These are phyloP conservation scores for Pelargonium citronellum DNA, from an alignment of 441 rosid species.

Conservation along the genomic window DNA sequence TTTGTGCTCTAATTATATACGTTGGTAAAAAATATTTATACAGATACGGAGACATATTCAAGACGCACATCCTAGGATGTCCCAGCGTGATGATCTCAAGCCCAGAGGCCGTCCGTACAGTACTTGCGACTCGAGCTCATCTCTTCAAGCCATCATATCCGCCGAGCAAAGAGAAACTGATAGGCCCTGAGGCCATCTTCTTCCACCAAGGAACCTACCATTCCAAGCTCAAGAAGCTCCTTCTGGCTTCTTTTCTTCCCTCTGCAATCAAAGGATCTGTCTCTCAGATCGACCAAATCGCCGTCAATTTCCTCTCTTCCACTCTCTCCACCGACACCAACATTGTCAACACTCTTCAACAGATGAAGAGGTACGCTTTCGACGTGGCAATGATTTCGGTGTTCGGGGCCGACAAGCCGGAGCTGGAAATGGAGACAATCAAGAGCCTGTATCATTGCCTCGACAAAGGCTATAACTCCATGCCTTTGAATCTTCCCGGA, in stretches of 20 bases:
- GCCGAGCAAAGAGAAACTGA: constrained; percentile 17
- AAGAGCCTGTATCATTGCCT: constrained; percentile 59
- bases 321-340: constrained; percentile 12
- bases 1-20: neutral
- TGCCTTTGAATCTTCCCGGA: constrained; percentile 80
- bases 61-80: constrained; percentile 23
- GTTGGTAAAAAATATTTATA: no score
- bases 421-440: constrained; percentile 46
- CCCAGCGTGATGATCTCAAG: constrained; percentile 20
- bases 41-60: neutral
- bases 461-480: constrained; percentile 81
- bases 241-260: neutral
- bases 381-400: constrained; percentile 80
- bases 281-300: constrained; percentile 47
- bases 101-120: constrained; percentile 17
- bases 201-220: constrained; percentile 26
- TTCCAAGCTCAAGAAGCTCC: neutral
- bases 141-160: constrained; percentile 27
- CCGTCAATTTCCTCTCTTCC: constrained; percentile 39
- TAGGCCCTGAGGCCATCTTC: constrained; percentile 24
- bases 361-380: constrained; percentile 90
- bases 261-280: neutral
- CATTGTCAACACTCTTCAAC: constrained; percentile 58
- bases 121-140: neutral
- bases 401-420: constrained; percentile 46